These are phyloP conservation scores for Magnolia changhungtana DNA, from an alignment of 164 flowering plant genomes.

Conservation along the genomic window DNA sequence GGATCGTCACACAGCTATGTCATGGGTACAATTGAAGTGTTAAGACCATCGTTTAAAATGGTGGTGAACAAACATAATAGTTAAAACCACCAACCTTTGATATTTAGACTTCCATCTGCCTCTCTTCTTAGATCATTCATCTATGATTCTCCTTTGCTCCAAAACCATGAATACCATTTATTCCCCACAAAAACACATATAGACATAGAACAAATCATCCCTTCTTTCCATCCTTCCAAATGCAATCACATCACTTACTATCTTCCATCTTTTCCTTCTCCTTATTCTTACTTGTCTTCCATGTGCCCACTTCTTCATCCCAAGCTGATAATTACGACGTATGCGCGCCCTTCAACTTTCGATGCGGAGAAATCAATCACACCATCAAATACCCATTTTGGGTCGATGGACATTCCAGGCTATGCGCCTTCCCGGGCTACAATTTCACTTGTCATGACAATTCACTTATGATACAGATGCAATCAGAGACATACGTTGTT, in stretches of 20 bases:
- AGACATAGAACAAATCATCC: neutral
- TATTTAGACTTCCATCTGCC: neutral
- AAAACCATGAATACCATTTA: neutral
- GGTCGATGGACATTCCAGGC: neutral
- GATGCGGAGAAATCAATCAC: neutral
- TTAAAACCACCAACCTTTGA: neutral
- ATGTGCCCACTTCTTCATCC: neutral
- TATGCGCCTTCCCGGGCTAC: slow-evolving; percentile 32
- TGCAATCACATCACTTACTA: neutral
- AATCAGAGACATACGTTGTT: neutral
- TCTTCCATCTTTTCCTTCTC: neutral
- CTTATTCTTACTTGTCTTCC: neutral
- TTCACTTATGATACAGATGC: neutral
- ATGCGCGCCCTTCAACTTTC: neutral
- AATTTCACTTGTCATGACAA: slow-evolving; percentile 20
- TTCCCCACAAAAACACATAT: neutral
- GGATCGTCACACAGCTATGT: too few species aligned
- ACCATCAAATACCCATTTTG: slow-evolving; percentile 15
- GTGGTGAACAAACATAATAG: too few species aligned
- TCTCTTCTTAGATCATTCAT: neutral
- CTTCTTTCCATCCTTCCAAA: neutral
- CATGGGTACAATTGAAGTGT: too few species aligned
- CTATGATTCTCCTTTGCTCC: neutral
- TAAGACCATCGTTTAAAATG: too few species aligned
- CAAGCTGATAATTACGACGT: neutral